Evolutionary conservation across 768 basidiomycete genomes (phyloP).

Genomic region (Pleurotus djamor): DNA sequence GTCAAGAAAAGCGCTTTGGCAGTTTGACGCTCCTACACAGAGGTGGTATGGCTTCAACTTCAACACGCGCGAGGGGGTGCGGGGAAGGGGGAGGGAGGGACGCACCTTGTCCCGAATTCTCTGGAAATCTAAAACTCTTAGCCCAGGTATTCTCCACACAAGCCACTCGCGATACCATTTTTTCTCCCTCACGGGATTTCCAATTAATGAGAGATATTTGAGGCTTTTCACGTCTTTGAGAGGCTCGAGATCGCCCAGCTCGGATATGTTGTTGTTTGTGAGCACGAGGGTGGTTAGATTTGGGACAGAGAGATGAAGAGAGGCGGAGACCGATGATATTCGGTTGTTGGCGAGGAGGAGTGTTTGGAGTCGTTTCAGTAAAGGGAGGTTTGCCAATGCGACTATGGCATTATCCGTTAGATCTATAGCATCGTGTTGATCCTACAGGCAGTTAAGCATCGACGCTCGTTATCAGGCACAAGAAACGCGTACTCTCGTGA

Average conservation of each 20-base stretch:
- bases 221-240: constrained; percentile 74
- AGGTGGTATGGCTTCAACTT: constrained; percentile 14
- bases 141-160: constrained; percentile 80
- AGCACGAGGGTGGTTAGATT: constrained; percentile 83
- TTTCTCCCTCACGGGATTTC: constrained; percentile 85
- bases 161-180: constrained; percentile 98
- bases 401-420: constrained; percentile 89
- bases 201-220: constrained; percentile 73
- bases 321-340: constrained; percentile 78
- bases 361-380: constrained; percentile 80
- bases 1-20: constrained; percentile 79
- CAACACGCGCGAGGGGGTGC: constrained; percentile 16
- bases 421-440: constrained; percentile 93
- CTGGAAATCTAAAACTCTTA: constrained; percentile 94
- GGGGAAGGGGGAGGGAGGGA: constrained; percentile 31
- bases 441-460: constrained; percentile 39
- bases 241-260: constrained; percentile 84
- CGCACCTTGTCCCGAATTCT: constrained; percentile 93
- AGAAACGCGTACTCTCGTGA: constrained; percentile 65
- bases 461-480: constrained; percentile 14
- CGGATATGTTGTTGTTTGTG: constrained; percentile 77
- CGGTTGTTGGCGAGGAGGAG: constrained; percentile 90
- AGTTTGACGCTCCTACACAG: constrained; percentile 70
- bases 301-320: constrained; percentile 79
- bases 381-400: constrained; percentile 80